phyloP scores from a whole-genome alignment of 495 filamentous ascomycete species.

The Lophiotrema nucula region DNA sequence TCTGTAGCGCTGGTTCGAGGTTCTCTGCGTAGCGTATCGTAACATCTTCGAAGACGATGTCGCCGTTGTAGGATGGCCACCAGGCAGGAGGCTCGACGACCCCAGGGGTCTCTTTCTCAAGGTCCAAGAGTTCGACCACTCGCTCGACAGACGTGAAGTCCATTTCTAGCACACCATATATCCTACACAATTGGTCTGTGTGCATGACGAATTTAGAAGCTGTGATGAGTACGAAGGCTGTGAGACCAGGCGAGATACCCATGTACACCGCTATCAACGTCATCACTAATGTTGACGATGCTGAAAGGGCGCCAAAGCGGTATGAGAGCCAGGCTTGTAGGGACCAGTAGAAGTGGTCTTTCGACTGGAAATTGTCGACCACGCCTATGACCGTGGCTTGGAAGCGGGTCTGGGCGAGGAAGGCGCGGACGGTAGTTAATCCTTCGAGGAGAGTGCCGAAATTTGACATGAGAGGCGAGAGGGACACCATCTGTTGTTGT shows the following conservation, averaged over 20 bases:
- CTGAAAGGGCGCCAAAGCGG: slow-evolving; percentile 71
- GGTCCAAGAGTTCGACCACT: slow-evolving; percentile 70
- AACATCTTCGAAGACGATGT: slow-evolving; percentile 72
- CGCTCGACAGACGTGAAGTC: slow-evolving; percentile 85
- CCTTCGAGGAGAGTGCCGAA: slow-evolving; percentile 79
- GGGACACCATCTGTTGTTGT: slow-evolving; percentile 60
- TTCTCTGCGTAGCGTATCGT: slow-evolving; percentile 75
- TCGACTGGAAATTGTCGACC: slow-evolving; percentile 81
- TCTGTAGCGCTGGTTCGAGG: slow-evolving; percentile 64
- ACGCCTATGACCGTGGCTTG: slow-evolving; percentile 71
- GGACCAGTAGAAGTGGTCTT: slow-evolving; percentile 92
- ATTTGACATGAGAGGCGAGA: slow-evolving; percentile 80
- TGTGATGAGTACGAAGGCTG: slow-evolving; percentile 70
- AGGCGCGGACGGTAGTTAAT: slow-evolving; percentile 71
- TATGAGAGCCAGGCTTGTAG: slow-evolving; percentile 78
- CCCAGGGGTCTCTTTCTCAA: slow-evolving; percentile 70
- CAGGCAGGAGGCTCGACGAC: slow-evolving; percentile 63
- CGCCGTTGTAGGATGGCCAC: slow-evolving; percentile 70
- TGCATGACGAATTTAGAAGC: slow-evolving; percentile 62
- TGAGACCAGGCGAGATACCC: slow-evolving; percentile 66
- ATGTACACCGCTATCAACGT: slow-evolving; percentile 69
- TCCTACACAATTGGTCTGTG: slow-evolving; percentile 69
- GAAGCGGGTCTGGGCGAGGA: slow-evolving; percentile 69
- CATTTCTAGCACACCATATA: slow-evolving; percentile 83
- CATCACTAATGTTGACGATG: slow-evolving; percentile 66